Evolutionary conservation across 306 rosid species (phyloP), one percentile per base, ranked within the genome.

Genomic region (Astragalus membranaceus): DNA sequence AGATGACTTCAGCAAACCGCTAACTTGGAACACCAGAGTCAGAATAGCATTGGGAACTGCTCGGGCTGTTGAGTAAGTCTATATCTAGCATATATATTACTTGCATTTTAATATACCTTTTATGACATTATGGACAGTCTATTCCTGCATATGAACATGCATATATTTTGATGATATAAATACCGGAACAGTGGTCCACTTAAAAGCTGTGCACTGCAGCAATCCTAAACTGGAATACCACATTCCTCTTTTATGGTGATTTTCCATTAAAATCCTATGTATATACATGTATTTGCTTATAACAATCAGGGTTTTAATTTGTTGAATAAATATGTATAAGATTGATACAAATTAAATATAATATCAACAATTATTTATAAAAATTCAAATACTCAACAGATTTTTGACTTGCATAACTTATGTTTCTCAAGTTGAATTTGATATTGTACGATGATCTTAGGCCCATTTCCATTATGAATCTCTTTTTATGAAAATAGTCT

Each of bases 21-120:
- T 93, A 14, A 93, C 97, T 29, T 93, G 98, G 98, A 93, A 93
- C 79, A 93, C 97, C 15, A 79, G 98, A 87, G 87, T 93, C 78
- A 85, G 84, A 77, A 93, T 93, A 17, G 97, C 98, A 62, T 67
- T 93, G 72, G 98, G 96, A 41, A 73, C 92, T 12, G 98, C 94
- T 50, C 83, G 87, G 65, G 97, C 96, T 70, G 46, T 90, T 47
- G 97, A 90, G 98, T 93, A 81, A 85, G 93, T 81, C 30, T 57
- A 52, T 47, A 46, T 63, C 43, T 71, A 42, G 4, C 42, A 67
- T 30, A 20, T 20, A 16, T 52, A 32, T 15, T 55, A 49, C 60
- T 36, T 75, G 53, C 56, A 59, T 75, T 68, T 64, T 23, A 33
- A 73, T 48, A 49, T 54, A 62, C 26, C 17, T 46, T 3, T 35